Conservation (phyloP, 208 protist genomes). For the Trypanosoma scelopori region DNA sequence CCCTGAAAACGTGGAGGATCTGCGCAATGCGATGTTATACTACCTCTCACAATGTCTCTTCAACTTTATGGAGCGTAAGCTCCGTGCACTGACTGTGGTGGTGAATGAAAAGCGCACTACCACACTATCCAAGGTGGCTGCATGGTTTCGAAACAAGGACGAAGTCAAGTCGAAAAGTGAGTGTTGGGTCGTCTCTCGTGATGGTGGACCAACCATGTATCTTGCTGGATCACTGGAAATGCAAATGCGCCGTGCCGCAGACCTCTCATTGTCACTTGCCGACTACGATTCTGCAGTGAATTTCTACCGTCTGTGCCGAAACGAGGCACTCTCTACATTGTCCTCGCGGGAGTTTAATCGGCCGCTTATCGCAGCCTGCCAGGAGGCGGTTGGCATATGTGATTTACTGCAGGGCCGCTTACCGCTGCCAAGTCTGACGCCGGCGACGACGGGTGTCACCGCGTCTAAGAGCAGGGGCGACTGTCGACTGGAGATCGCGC, state of each 20-base stretch:
- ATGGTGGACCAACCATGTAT: constrained; percentile 40
- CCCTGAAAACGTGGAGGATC: constrained; percentile 56
- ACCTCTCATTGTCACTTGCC: constrained; percentile 60
- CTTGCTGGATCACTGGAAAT: constrained; percentile 69
- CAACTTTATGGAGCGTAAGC: constrained; percentile 63
- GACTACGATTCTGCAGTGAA: constrained; percentile 60
- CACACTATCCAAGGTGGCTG: constrained; percentile 77
- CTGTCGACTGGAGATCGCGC: constrained; percentile 68
- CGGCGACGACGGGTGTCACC: constrained; percentile 49
- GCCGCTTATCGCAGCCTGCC: constrained; percentile 65
- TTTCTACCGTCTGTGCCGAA: constrained; percentile 75
- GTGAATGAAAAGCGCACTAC: constrained; percentile 79
- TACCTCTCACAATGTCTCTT: constrained; percentile 77
- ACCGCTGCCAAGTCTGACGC: constrained; percentile 44
- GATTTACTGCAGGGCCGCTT: constrained; percentile 50
- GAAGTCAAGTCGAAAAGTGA: constrained; percentile 47
- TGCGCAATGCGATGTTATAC: constrained; percentile 66
- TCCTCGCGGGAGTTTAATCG: constrained; percentile 62
- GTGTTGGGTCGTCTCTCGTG: constrained; percentile 21
- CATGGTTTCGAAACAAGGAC: constrained; percentile 80
- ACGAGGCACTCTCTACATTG: constrained; percentile 68
- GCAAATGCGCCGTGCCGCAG: constrained; percentile 80
- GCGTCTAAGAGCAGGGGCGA: constrained; percentile 35
- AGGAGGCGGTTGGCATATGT: constrained; percentile 74
- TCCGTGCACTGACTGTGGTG: constrained; percentile 49